Evolutionary conservation across 768 basidiomycete genomes (phyloP).

Genomic region (Russula foetens): DNA sequence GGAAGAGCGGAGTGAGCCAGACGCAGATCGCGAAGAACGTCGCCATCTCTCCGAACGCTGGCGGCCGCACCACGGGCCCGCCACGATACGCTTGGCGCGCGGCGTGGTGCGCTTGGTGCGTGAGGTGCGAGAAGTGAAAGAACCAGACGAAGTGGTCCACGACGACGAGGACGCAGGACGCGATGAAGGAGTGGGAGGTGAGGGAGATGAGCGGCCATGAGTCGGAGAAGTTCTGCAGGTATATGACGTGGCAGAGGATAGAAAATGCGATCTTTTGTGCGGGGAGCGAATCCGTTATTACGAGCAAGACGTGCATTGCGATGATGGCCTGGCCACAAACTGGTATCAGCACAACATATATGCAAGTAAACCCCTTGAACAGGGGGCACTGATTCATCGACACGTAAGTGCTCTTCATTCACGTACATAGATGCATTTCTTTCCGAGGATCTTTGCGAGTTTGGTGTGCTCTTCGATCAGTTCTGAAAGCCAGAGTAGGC

Average conservation of each 20-base stretch:
- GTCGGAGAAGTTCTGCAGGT: conserved; percentile 85
- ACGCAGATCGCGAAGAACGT: conserved; percentile 81
- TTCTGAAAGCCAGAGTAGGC: conserved; percentile 88
- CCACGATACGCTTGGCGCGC: conserved; percentile 33
- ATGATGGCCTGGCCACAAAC: conserved; percentile 55
- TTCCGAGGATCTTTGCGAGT: conserved; percentile 72
- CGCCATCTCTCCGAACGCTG: conserved; percentile 61
- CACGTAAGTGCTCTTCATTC: neutral
- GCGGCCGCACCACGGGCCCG: conserved; percentile 27
- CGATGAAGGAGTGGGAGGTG: conserved; percentile 73
- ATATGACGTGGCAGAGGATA: conserved; percentile 75
- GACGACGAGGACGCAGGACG: conserved; percentile 80
- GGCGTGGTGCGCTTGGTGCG: conserved; percentile 51
- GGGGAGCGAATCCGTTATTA: conserved; percentile 76
- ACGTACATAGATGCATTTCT: conserved; percentile 82
- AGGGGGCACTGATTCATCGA: neutral
- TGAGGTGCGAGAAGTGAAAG: conserved; percentile 77
- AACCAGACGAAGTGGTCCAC: conserved; percentile 95
- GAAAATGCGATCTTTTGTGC: conserved; percentile 69
- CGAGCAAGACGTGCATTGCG: conserved; percentile 64
- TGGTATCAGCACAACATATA: neutral
- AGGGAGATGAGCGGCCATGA: conserved; percentile 93
- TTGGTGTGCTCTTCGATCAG: conserved; percentile 91
- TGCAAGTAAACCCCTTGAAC: too few species aligned
- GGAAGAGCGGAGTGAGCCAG: conserved; percentile 86